phyloP scores from a whole-genome alignment of 2,329 filamentous ascomycete species.

The Clarireedia hainanense region DNA sequence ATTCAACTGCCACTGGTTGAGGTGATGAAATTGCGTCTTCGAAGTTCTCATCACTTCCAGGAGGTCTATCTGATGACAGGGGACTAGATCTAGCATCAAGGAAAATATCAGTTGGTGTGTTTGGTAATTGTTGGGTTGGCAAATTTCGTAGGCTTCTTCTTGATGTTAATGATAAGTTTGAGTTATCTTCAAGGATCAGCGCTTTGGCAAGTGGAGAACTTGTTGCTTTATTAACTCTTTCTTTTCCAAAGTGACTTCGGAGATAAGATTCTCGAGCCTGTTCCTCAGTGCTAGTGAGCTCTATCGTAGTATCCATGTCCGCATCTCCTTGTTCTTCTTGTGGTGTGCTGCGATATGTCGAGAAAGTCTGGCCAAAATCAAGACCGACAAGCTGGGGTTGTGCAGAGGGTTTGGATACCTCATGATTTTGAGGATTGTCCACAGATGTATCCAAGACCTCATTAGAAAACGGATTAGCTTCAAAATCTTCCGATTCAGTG shows the following conservation, averaged over 20 bases:
- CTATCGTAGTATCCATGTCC: not conserved
- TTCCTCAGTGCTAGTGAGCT: slow-evolving; percentile 7
- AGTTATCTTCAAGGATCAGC: not conserved
- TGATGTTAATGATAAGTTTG: slow-evolving; percentile 8
- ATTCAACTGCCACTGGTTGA: not conserved
- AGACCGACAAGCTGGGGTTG: slow-evolving; percentile 16
- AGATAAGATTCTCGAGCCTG: not conserved
- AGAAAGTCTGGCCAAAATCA: slow-evolving; percentile 11
- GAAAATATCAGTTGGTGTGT: slow-evolving; percentile 25
- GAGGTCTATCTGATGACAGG: slow-evolving; percentile 23
- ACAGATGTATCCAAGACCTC: not conserved
- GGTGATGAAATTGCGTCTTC: slow-evolving; percentile 25
- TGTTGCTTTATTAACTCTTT: not conserved
- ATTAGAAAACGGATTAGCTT: slow-evolving; percentile 19
- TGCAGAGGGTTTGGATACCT: slow-evolving; percentile 16
- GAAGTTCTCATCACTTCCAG: slow-evolving; percentile 16
- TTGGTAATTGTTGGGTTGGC: slow-evolving; percentile 1
- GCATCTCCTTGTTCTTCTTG: not conserved
- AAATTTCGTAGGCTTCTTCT: not conserved
- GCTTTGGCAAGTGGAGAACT: not conserved
- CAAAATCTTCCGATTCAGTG: slow-evolving; percentile 23
- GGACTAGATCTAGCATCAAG: slow-evolving; percentile 43
- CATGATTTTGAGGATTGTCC: not conserved
- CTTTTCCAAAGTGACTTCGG: not conserved
- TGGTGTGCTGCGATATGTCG: slow-evolving; percentile 14